Conservation (phyloP, 2,329 filamentous ascomycete genomes). For the Hymenoscyphus fraxineus region DNA sequence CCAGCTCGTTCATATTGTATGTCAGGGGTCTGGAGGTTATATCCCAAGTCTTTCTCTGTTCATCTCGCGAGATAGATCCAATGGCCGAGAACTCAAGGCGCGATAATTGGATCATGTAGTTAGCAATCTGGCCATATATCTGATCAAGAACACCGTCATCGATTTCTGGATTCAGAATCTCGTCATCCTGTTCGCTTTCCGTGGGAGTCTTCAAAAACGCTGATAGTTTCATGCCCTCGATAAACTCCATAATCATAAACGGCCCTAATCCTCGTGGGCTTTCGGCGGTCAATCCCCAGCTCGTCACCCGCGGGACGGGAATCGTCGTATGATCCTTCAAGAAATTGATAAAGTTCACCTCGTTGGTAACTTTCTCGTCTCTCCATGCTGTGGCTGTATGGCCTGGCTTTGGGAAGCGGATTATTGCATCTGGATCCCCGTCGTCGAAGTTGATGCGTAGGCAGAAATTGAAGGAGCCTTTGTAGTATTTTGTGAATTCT, state of each 20-base stretch:
- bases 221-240: slow-evolving; percentile 28
- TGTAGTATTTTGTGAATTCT: slow-evolving; percentile 2
- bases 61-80: neutral
- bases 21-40: neutral
- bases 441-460: slow-evolving; percentile 8
- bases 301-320: slow-evolving; percentile 30
- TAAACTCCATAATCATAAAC: slow-evolving; percentile 36
- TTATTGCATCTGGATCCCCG: slow-evolving; percentile 7
- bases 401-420: slow-evolving; percentile 13
- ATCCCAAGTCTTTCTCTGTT: neutral
- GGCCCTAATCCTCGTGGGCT: slow-evolving; percentile 35
- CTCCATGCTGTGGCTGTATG: slow-evolving; percentile 4
- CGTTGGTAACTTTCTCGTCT: slow-evolving; percentile 12
- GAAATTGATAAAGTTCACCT: slow-evolving; percentile 12
- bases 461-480: slow-evolving; percentile 16
- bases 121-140: neutral
- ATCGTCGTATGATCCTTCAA: slow-evolving; percentile 33
- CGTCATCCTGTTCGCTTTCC: slow-evolving; percentile 6
- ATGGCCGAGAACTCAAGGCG: neutral
- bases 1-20: neutral
- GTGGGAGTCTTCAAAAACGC: neutral
- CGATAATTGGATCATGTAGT: neutral
- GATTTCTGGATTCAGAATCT: slow-evolving; percentile 13
- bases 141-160: neutral
- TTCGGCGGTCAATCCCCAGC: slow-evolving; percentile 32